Conservation (phyloP, 768 basidiomycete species). For the Pisolithus microcarpus region DNA sequence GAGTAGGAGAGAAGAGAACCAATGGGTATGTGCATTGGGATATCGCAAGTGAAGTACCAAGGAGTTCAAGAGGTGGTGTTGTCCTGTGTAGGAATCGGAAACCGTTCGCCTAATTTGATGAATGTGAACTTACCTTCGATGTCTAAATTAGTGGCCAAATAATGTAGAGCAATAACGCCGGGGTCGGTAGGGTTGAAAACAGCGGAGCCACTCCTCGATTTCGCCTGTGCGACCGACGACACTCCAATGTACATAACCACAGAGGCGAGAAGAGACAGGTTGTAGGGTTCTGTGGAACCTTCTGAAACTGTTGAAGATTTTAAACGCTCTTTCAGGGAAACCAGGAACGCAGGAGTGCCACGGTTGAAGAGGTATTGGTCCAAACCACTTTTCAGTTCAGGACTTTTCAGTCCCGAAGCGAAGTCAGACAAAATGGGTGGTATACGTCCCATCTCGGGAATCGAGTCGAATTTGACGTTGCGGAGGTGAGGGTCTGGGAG, state of each 20-base stretch:
- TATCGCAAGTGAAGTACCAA: slow-evolving; percentile 93
- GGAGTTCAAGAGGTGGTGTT: slow-evolving; percentile 91
- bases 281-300: slow-evolving; percentile 57
- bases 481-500: slow-evolving; percentile 86
- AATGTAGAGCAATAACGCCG: slow-evolving; percentile 78
- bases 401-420: slow-evolving; percentile 69
- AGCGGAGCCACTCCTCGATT: slow-evolving; percentile 74
- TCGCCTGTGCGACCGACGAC: slow-evolving; percentile 83
- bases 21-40: slow-evolving; percentile 97
- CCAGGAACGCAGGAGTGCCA: slow-evolving; percentile 61
- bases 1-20: slow-evolving; percentile 90
- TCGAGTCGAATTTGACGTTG: slow-evolving; percentile 62
- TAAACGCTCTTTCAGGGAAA: slow-evolving; percentile 75
- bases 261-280: slow-evolving; percentile 85
- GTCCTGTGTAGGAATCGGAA: slow-evolving; percentile 44
- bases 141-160: slow-evolving; percentile 77
- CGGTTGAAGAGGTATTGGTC: slow-evolving; percentile 83
- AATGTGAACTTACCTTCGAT: slow-evolving; percentile 65
- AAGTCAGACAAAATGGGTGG: slow-evolving; percentile 92
- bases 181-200: slow-evolving; percentile 78
- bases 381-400: slow-evolving; percentile 70
- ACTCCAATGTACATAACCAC: slow-evolving; percentile 96
- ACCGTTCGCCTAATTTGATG: neutral
- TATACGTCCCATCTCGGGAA: slow-evolving; percentile 87
- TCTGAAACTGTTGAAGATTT: slow-evolving; percentile 43